phyloP scores from a whole-genome alignment of 1,139 yeast genomes.

The Yamadazyma jaroonii region DNA sequence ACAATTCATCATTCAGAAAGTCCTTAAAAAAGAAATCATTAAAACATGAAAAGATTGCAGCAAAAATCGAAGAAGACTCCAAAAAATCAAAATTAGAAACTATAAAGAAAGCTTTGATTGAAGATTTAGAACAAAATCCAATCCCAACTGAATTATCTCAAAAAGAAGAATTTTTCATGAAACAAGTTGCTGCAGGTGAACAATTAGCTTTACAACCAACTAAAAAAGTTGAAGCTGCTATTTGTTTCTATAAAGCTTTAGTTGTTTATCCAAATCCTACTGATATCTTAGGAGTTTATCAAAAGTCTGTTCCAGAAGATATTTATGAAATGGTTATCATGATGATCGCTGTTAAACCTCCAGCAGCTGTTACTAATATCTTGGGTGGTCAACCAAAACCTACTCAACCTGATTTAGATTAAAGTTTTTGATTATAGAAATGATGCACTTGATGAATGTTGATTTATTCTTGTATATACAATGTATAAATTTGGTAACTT shows the following conservation, averaged over 20 bases:
- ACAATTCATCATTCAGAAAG: constrained; percentile 76
- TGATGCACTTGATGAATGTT: constrained; percentile 4
- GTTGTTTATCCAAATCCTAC: constrained; percentile 94
- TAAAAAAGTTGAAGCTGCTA: constrained; percentile 73
- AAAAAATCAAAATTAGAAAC: constrained; percentile 60
- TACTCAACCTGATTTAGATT: constrained; percentile 41
- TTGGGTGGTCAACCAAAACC: constrained; percentile 39
- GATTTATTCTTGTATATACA: constrained; percentile 7
- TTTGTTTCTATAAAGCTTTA: constrained; percentile 92
- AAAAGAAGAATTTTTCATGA: constrained; percentile 76
- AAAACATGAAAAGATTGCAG: constrained; percentile 56
- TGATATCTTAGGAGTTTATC: constrained; percentile 83
- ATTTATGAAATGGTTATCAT: constrained; percentile 79
- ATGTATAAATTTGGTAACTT: constrained; percentile 3
- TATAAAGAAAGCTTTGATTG: constrained; percentile 59
- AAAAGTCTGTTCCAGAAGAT: constrained; percentile 78
- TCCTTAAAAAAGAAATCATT: constrained; percentile 60
- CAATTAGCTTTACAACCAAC: constrained; percentile 58
- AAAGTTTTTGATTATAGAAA: constrained; percentile 9
- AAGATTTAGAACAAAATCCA: constrained; percentile 67
- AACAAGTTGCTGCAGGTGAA: constrained; percentile 84
- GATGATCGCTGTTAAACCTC: constrained; percentile 90
- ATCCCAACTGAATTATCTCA: constrained; percentile 69
- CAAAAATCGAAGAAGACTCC: constrained; percentile 55
- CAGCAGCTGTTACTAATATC: constrained; percentile 71